Base-by-base conservation (phyloP, 805 yeast species). In the Wickerhamiella spandovensis region DNA sequence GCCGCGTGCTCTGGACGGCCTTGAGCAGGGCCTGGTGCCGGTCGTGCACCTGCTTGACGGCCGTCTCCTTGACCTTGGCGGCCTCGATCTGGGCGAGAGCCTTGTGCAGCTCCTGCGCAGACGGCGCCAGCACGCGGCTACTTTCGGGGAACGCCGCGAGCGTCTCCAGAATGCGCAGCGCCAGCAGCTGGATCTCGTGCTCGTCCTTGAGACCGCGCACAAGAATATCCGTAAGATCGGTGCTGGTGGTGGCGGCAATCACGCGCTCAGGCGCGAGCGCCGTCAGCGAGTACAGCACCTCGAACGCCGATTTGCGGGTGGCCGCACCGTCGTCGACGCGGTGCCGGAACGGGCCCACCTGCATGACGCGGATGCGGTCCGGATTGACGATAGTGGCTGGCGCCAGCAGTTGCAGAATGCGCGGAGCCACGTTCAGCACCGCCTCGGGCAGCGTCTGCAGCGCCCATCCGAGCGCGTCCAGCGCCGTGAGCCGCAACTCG, bases 341-440 rank as follows among this genome's bases (percentile, higher is more conserved):
- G 61, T 84, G 89, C 61, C 84, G 84, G 70, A 82, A 85, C 0
- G 95, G 94, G 1, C 95, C 95, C 77, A 87, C 84, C 45, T 81
- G 82, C 32, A 86, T 44, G 15, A 28, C 23, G 17, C 30, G 35
- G 10, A 44, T 7, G 2, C 28, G 46, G 17, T 8, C n/a, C 39
- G 17, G n/a, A 24, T 44, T 32, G 10, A 44, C 38, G 2, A 17
- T 18, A 22, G 46, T 44, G 5, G 46, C 21, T 8, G 15, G 24
- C 9, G 17, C 24, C n/a, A 39, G 25, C 2, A 39, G n/a, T 6
- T 3, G 4, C 21, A 20, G 25, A 13, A 43, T n/a, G n/a, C 20
- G 18, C 12, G 30, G 45, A 7, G 17, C 24, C 8, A 28, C 28
- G 5, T 17, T 12, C 32, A 24, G 22, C 21, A n/a, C 22, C n/a